phyloP scores from a whole-genome alignment of 2,329 filamentous ascomycete genomes.

The Talaromyces verruculosus region DNA sequence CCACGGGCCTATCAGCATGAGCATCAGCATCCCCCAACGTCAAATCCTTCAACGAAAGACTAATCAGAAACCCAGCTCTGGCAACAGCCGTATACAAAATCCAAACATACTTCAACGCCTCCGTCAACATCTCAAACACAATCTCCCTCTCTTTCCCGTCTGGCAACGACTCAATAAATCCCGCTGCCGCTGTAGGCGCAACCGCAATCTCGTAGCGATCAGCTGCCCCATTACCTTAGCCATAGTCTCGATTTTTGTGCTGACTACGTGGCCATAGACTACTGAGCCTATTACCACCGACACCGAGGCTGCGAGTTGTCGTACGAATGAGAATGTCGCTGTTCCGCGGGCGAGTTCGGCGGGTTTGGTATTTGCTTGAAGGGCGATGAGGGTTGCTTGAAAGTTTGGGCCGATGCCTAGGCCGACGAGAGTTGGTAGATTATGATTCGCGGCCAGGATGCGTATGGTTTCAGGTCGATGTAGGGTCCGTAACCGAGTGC shows the following conservation, averaged over 20 bases:
- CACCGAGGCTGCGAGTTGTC: slow-evolving; percentile 58
- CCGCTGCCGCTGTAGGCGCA: slow-evolving; percentile 32
- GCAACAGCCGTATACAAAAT: slow-evolving; percentile 48
- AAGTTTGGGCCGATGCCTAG: slow-evolving; percentile 63
- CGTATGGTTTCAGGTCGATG: slow-evolving; percentile 58
- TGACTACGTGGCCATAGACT: slow-evolving; percentile 32
- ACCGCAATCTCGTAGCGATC: slow-evolving; percentile 34
- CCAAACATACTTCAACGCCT: slow-evolving; percentile 51
- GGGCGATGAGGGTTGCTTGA: slow-evolving; percentile 61
- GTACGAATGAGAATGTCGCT: slow-evolving; percentile 60
- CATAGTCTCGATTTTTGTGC: slow-evolving; percentile 30
- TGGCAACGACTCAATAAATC: slow-evolving; percentile 34
- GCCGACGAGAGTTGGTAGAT: slow-evolving; percentile 60
- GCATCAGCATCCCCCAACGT: slow-evolving; percentile 34
- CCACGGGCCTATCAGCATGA: background rate
- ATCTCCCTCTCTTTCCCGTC: slow-evolving; percentile 26
- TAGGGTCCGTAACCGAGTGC: slow-evolving; percentile 66
- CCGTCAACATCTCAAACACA: slow-evolving; percentile 45
- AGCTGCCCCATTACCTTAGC: slow-evolving; percentile 28
- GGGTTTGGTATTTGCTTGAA: slow-evolving; percentile 62
- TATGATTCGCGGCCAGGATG: slow-evolving; percentile 50
- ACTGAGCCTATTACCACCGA: slow-evolving; percentile 60
- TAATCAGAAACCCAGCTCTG: slow-evolving; percentile 39
- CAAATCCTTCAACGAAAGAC: slow-evolving; percentile 40
- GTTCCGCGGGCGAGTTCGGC: slow-evolving; percentile 63